These are phyloP conservation scores for Monascus purpureus DNA, from an alignment of 495 filamentous ascomycete species.

Conservation along the genomic window DNA sequence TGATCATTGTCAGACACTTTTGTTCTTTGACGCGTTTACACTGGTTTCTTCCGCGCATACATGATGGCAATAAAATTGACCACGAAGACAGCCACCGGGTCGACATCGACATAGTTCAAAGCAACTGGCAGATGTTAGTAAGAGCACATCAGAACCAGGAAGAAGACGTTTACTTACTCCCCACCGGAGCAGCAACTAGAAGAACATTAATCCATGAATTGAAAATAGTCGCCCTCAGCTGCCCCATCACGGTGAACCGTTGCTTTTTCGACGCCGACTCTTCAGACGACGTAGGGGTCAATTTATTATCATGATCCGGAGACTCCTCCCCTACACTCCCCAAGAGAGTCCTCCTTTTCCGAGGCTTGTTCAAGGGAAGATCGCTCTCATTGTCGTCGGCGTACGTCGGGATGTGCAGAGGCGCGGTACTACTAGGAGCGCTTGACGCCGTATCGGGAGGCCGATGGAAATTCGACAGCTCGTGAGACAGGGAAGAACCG, in stretches of 20 bases:
- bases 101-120: slow-evolving; percentile 44
- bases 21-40: no score
- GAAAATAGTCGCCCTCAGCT: slow-evolving; percentile 57
- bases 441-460: no score
- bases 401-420: no score
- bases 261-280: slow-evolving; percentile 24
- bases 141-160: background rate
- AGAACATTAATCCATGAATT: slow-evolving; percentile 77
- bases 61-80: slow-evolving; percentile 86
- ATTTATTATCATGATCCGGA: slow-evolving; percentile 2
- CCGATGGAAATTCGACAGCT: slow-evolving; percentile 12
- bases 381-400: slow-evolving; percentile 2
- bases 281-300: slow-evolving; percentile 1
- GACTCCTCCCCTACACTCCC: slow-evolving; percentile 6
- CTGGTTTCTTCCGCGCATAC: no score
- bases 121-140: slow-evolving; percentile 34
- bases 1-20: slow-evolving; percentile 3
- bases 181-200: slow-evolving; percentile 62
- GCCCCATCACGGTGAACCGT: slow-evolving; percentile 53
- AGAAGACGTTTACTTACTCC: slow-evolving; percentile 22
- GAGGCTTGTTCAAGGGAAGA: slow-evolving; percentile 6
- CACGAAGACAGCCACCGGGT: slow-evolving; percentile 53
- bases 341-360: slow-evolving; percentile 15
- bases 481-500: slow-evolving; percentile 19
- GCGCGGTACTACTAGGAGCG: no score